Conservation (phyloP, 805 yeast genomes). For the Candida oleophila region DNA sequence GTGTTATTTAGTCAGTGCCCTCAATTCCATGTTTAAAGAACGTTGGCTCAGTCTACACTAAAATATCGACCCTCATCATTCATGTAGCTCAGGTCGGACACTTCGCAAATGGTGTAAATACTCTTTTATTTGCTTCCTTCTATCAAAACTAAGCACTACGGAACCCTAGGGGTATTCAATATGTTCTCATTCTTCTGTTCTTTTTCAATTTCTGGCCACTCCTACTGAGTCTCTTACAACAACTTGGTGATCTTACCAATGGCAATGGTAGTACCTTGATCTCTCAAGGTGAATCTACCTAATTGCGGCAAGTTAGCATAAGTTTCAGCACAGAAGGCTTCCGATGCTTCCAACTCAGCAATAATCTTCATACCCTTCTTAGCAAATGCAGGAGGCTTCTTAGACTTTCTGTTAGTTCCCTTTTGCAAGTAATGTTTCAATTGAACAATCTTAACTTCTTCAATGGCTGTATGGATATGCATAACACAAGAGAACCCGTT, state of each 20-base stretch:
- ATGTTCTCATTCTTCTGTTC: background rate
- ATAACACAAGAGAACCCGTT: constrained; percentile 97
- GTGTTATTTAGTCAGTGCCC: too few relatives aligned
- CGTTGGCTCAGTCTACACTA: too few relatives aligned
- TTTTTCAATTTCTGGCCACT: too few relatives aligned
- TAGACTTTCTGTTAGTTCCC: constrained; percentile 94
- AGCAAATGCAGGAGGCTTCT: constrained; percentile 97
- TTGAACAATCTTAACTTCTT: constrained; percentile 81
- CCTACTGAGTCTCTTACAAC: too few relatives aligned
- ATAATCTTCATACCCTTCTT: constrained; percentile 98
- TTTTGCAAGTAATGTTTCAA: constrained; percentile 91
- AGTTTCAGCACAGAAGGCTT: constrained; percentile 91
- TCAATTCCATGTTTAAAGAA: too few relatives aligned
- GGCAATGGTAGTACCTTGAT: constrained; percentile 97
- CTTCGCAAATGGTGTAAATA: too few relatives aligned
- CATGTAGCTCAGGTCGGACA: too few relatives aligned
- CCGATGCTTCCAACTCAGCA: constrained; percentile 81
- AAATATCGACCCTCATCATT: too few relatives aligned
- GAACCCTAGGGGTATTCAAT: background rate
- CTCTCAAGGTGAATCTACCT: constrained; percentile 98
- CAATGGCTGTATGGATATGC: constrained; percentile 98
- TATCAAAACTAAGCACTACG: background rate
- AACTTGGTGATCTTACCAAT: constrained; percentile 96
- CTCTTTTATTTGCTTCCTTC: background rate
- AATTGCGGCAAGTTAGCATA: constrained; percentile 91